phyloP scores from a whole-genome alignment of 331 rosid genomes.

The Malus hybrid region DNA sequence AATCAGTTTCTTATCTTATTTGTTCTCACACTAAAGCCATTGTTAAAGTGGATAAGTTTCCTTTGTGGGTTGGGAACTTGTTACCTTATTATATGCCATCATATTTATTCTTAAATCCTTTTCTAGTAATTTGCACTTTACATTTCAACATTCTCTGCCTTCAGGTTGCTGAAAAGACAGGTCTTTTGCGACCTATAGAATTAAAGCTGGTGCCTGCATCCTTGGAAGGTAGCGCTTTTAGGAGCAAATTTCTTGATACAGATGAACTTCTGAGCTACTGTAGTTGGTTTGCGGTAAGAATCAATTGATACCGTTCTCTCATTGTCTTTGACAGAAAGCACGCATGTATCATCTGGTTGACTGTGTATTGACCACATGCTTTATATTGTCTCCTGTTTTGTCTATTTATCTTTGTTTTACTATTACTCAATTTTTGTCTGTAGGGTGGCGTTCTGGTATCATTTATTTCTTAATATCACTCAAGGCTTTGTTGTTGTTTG shows the following conservation, averaged over 20 bases:
- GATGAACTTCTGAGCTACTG: constrained; percentile 89
- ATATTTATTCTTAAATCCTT: background rate
- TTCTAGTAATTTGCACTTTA: background rate
- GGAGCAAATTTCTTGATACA: constrained; percentile 78
- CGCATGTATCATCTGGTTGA: too few species aligned
- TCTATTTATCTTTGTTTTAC: too few species aligned
- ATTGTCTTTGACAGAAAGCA: background rate
- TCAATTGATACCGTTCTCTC: background rate
- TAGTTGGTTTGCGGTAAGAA: constrained; percentile 78
- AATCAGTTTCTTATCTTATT: constrained; percentile 4
- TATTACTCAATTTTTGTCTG: too few species aligned
- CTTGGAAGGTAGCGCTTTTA: constrained; percentile 87
- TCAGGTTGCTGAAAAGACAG: constrained; percentile 91
- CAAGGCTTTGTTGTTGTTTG: too few species aligned
- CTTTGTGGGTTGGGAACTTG: background rate
- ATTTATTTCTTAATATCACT: too few species aligned
- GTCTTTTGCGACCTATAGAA: constrained; percentile 80
- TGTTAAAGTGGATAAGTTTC: constrained; percentile 6
- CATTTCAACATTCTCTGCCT: constrained; percentile 14
- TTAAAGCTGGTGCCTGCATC: constrained; percentile 88
- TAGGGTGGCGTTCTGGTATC: too few species aligned
- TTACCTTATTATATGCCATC: background rate
- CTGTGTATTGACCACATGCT: too few species aligned
- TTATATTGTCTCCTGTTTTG: too few species aligned
- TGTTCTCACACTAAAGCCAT: background rate